A percentile compares a stretch with the other conserved stretches of the same genome.
Evolutionary conservation across 108 stramenopile genomes (phyloP).

Genomic region (Seminavis robusta): DNA sequence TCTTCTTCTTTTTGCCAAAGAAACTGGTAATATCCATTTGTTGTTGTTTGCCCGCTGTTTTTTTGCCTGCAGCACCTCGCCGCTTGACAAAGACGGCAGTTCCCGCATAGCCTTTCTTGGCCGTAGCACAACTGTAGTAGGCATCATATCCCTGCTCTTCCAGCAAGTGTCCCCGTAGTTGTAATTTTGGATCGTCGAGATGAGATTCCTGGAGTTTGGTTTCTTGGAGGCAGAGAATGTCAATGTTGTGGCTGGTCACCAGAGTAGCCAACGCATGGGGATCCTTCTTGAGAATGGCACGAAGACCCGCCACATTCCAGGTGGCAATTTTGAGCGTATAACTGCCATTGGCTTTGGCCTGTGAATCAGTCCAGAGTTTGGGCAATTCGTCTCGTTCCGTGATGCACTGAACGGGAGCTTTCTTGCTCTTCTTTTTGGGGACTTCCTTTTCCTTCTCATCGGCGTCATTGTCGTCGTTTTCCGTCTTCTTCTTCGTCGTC

Average conservation of each 20-base stretch:
- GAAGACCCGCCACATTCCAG: conserved; percentile 93
- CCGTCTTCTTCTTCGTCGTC: too few relatives aligned
- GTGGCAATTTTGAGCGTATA: conserved; percentile 78
- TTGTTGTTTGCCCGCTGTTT: conserved; percentile 59
- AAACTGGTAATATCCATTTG: conserved; percentile 75
- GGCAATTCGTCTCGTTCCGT: conserved; percentile 75
- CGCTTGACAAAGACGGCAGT: conserved; percentile 86
- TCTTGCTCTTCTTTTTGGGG: conserved; percentile 38
- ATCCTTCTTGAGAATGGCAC: conserved; percentile 71
- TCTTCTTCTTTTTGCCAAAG: conserved; percentile 49
- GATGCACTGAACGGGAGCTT: conserved; percentile 50
- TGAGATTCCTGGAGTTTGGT: conserved; percentile 86
- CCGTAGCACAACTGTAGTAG: conserved; percentile 83
- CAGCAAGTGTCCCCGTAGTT: conserved; percentile 52
- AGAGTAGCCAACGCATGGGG: conserved; percentile 59
- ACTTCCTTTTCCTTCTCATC: too few relatives aligned
- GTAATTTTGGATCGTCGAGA: conserved; percentile 73
- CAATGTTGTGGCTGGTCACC: conserved; percentile 54
- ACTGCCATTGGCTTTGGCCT: conserved; percentile 30
- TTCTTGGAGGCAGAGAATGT: conserved; percentile 91
- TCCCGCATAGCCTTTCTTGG: conserved; percentile 97
- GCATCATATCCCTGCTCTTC: conserved; percentile 80
- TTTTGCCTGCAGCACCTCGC: conserved; percentile 9
- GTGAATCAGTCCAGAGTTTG: conserved; percentile 46
- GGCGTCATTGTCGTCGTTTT: too few relatives aligned